Evolutionary conservation across 257 asterid species (phyloP).

Genomic region (Salvia rosmarinus): DNA sequence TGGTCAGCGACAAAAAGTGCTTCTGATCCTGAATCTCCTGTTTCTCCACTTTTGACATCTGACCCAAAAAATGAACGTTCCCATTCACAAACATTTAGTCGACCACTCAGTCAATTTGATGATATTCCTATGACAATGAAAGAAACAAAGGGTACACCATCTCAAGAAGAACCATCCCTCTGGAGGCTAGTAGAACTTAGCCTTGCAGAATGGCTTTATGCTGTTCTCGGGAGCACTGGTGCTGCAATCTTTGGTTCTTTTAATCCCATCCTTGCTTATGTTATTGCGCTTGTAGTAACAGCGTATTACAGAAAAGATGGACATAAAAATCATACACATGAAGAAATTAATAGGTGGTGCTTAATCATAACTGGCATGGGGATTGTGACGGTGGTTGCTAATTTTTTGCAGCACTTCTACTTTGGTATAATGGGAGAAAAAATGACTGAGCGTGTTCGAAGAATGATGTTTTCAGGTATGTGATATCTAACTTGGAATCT

Average conservation of each 20-base stretch:
- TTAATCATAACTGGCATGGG: constrained; percentile 96
- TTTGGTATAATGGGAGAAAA: constrained; percentile 99
- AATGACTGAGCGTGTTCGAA: constrained; percentile 99
- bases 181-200: constrained; percentile 99
- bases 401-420: constrained; percentile 97
- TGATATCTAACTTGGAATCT: constrained; percentile 17
- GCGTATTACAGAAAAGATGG: constrained; percentile 68
- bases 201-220: constrained; percentile 99
- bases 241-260: constrained; percentile 98
- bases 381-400: constrained; percentile 87
- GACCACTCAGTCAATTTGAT: constrained; percentile 74
- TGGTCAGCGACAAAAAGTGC: constrained; percentile 66
- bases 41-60: constrained; percentile 98
- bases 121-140: constrained; percentile 48
- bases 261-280: constrained; percentile 93
- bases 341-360: constrained; percentile 90
- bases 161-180: constrained; percentile 74
- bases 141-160: constrained; percentile 54
- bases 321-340: constrained; percentile 53
- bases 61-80: constrained; percentile 97
- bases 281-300: constrained; percentile 81
- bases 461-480: constrained; percentile 99
- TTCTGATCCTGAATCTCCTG: constrained; percentile 97
- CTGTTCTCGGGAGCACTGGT: constrained; percentile 94
- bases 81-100: constrained; percentile 95